Conservation (phyloP, 306 rosid genomes). For the Arachis hypogaea region DNA sequence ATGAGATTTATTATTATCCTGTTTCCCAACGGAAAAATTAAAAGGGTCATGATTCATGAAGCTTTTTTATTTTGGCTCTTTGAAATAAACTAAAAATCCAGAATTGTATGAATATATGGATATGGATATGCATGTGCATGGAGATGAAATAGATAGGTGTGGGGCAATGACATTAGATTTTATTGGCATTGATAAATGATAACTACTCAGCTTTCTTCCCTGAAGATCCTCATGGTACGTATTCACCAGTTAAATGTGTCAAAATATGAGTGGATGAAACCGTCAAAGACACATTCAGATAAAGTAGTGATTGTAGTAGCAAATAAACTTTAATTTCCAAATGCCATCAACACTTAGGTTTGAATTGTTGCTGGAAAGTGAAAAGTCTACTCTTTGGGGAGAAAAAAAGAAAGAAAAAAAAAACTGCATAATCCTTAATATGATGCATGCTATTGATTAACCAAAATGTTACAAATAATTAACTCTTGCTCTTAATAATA, state of each 20-base stretch:
- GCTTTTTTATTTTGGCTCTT: constrained; percentile 22
- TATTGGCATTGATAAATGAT: constrained; percentile 44
- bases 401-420: too few species aligned
- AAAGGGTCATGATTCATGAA: constrained; percentile 41
- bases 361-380: too few species aligned
- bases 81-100: constrained; percentile 21
- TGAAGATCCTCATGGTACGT: constrained; percentile 35
- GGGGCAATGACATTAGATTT: constrained; percentile 43
- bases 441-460: too few species aligned
- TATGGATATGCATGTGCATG: constrained; percentile 45
- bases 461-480: too few species aligned
- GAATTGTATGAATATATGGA: constrained; percentile 38
- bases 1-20: not conserved
- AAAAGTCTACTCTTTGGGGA: too few species aligned
- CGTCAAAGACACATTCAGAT: not conserved
- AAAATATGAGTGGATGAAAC: constrained; percentile 11
- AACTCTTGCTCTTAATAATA: too few species aligned
- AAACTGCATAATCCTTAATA: too few species aligned
- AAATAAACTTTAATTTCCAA: too few species aligned
- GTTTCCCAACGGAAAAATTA: constrained; percentile 3
- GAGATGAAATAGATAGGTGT: constrained; percentile 34
- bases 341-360: too few species aligned
- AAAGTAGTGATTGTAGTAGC: not conserved
- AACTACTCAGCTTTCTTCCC: constrained; percentile 35
- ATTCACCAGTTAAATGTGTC: not conserved